phyloP scores from a whole-genome alignment of 2,329 filamentous ascomycete genomes.

The Monilinia fructicola region DNA sequence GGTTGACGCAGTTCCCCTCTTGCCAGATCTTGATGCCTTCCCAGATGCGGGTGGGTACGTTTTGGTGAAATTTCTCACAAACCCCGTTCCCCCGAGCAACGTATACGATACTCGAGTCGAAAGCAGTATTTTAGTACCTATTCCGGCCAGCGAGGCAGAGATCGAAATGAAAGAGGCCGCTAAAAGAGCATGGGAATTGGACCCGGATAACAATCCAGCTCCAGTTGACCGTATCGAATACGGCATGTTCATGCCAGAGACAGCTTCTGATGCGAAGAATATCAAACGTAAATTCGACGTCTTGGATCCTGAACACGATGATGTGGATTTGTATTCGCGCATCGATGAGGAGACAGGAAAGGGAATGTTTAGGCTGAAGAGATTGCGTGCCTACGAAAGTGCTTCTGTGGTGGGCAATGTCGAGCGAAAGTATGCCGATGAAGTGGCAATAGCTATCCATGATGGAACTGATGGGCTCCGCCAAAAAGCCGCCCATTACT shows the following conservation, averaged over 20 bases:
- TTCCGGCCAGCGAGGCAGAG: constrained; percentile 55
- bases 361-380: constrained; percentile 60
- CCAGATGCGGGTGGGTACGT: constrained; percentile 69
- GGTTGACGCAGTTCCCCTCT: constrained; percentile 58
- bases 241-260: constrained; percentile 63
- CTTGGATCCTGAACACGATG: constrained; percentile 54
- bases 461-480: constrained; percentile 52
- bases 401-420: constrained; percentile 54
- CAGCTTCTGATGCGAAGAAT: constrained; percentile 47
- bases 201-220: constrained; percentile 55
- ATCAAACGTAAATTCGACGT: constrained; percentile 63
- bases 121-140: constrained; percentile 60
- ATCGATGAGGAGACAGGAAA: constrained; percentile 45
- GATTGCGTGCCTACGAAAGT: constrained; percentile 65
- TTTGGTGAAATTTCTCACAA: constrained; percentile 66
- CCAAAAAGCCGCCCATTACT: constrained; percentile 64
- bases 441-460: constrained; percentile 60
- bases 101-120: constrained; percentile 62
- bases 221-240: constrained; percentile 63
- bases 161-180: constrained; percentile 49
- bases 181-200: constrained; percentile 55
- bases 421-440: constrained; percentile 61
- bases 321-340: constrained; percentile 55
- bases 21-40: constrained; percentile 68
- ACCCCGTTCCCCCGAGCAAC: constrained; percentile 55